Evolutionary conservation across 352 stramenopile genomes (phyloP), one percentile per base, ranked within the genome.

Genomic region (Lagenidium giganteum): DNA sequence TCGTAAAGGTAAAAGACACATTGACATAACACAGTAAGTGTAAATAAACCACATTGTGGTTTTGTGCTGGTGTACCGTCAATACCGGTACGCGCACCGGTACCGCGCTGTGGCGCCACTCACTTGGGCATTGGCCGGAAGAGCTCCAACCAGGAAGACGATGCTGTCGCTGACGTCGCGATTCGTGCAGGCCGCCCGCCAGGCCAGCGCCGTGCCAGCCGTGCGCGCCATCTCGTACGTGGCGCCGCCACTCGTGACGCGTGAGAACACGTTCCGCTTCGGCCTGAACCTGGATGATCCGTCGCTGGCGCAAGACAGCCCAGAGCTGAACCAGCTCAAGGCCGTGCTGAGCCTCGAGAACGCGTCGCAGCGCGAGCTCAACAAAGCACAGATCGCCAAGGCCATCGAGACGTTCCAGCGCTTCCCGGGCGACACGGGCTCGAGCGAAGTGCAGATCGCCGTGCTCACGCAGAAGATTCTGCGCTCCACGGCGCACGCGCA

Each of bases 391-490:
- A 67, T 91, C 45, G 67, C 79, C 23, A 79, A 69, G 31, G 79
- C 78, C 33, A 87, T 93, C 46, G 62, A 90, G 53, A 88, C 71
- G 12, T 93, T 93, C 61, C 76, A 93, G 63, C 78, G 81, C 38
- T 91, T 91, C 63, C 81, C 81, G 7, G 79, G 81, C 14, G 81
- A 93, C 61, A 91, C 81, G 25, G 81, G 81, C 34, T 93, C 81
- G 35, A 89, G 75, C 55, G 81, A 93, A 44, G 81, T 91, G 47
- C 81, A 93, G 60, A 69, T 93, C 40, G 81, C 81, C 7, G 77
- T 91, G 49, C 59, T 93, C 20, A 93, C 81, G 53, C 78, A 93
- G 54, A 91, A 88, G 67, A 91, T 93, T 43, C 54, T 86, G 51
- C 79, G 68, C 38, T 83, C 57, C 43, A 93, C 81, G 52, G 35